These are phyloP conservation scores for Stephania japonica DNA, from an alignment of 164 flowering plant genomes.

Conservation along the genomic window DNA sequence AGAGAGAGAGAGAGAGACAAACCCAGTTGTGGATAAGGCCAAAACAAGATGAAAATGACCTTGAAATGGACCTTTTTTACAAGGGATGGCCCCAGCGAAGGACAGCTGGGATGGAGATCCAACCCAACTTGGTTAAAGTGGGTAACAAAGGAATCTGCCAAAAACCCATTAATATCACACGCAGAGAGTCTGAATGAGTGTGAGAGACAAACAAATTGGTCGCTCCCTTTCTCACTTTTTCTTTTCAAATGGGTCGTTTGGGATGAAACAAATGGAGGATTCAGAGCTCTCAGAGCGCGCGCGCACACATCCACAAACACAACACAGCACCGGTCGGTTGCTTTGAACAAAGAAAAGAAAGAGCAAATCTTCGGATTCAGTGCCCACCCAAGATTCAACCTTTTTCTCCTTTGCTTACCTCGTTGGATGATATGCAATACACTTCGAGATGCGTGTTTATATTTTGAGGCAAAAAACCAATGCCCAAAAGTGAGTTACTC, in stretches of 20 bases:
- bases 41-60: slow-evolving; percentile 4
- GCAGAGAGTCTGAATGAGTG: background rate
- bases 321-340: background rate
- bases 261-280: background rate
- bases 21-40: slow-evolving; percentile 4
- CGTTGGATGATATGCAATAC: no score
- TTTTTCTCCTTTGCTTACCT: no score
- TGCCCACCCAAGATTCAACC: background rate
- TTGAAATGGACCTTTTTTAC: background rate
- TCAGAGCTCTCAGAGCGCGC: background rate
- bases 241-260: background rate
- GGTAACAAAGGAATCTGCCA: slow-evolving; percentile 6
- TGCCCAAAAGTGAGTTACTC: no score
- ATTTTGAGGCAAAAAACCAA: no score
- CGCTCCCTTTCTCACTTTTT: background rate
- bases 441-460: no score
- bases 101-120: slow-evolving; percentile 10
- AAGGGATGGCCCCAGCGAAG: slow-evolving; percentile 14
- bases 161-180: slow-evolving; percentile 16
- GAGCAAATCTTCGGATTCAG: background rate
- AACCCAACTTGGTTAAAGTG: slow-evolving; percentile 12
- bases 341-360: background rate
- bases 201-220: background rate
- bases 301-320: no score
- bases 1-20: no score